These are phyloP conservation scores for Antitrichia curtipendula DNA, from an alignment of 225 moss, liverwort and hornwort genomes.

Conservation along the genomic window DNA sequence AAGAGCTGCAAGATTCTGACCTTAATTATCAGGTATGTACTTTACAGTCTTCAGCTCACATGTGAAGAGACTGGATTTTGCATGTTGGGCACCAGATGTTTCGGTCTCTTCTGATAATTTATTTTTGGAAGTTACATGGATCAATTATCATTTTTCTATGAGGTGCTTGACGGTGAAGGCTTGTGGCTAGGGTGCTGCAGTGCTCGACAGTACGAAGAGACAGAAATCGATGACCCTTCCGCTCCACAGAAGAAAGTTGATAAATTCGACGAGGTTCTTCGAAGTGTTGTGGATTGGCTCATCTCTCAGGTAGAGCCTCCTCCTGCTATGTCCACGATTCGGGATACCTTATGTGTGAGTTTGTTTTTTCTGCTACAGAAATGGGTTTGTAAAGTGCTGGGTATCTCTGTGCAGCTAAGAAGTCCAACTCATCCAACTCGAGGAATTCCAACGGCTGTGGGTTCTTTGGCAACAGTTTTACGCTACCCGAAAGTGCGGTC, in stretches of 20 bases:
- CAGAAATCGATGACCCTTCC: constrained; percentile 20
- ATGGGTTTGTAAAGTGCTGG: background rate
- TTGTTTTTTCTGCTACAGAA: background rate
- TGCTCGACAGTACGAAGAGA: constrained; percentile 59
- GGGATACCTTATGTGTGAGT: background rate
- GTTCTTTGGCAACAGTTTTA: constrained; percentile 76
- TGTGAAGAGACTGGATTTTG: background rate
- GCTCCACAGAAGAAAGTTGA: constrained; percentile 39
- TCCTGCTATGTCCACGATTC: background rate
- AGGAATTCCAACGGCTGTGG: constrained; percentile 71
- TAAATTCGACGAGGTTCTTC: constrained; percentile 43
- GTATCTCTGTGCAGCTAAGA: constrained; percentile 37
- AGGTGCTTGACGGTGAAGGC: constrained; percentile 2
- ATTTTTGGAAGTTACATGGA: background rate
- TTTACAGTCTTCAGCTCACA: background rate
- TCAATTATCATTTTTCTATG: background rate
- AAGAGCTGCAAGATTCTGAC: constrained; percentile 94
- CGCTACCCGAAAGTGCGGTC: constrained; percentile 65
- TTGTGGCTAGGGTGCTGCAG: constrained; percentile 51
- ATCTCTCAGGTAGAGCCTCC: constrained; percentile 42
- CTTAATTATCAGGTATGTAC: constrained; percentile 60
- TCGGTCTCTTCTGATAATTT: background rate
- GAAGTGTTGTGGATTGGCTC: constrained; percentile 71
- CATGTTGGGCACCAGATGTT: background rate
- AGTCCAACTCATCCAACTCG: constrained; percentile 59